Conservation (phyloP, 371 early-diverging fungal species). For the Rhizomucor miehei region DNA sequence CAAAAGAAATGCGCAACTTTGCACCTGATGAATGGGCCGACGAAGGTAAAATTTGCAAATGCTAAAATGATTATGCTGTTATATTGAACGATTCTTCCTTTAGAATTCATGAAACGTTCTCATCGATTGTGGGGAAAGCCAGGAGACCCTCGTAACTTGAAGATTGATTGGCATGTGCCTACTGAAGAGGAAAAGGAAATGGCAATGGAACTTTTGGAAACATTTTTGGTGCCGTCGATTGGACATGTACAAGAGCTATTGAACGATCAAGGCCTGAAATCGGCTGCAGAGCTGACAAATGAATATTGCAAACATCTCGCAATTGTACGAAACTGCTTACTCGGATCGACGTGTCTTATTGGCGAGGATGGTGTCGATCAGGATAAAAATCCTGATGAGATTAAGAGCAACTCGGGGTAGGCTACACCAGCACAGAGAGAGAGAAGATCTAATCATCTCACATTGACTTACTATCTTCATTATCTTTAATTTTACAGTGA, state of each 20-base stretch:
- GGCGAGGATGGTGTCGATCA: constrained; percentile 50
- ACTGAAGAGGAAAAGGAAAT: constrained; percentile 62
- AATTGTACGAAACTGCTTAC: constrained; percentile 51
- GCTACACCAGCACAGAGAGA: too few species aligned
- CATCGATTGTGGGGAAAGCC: constrained; percentile 77
- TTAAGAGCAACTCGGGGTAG: neutral
- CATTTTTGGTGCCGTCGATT: constrained; percentile 46
- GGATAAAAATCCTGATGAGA: constrained; percentile 5
- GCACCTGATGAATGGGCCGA: constrained; percentile 54
- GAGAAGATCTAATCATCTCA: too few species aligned
- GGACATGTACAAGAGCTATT: constrained; percentile 49
- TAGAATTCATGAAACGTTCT: constrained; percentile 54
- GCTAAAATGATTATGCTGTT: neutral
- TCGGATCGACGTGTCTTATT: constrained; percentile 53
- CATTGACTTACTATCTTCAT: too few species aligned
- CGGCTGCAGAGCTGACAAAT: constrained; percentile 39
- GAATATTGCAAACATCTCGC: constrained; percentile 62
- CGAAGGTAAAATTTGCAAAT: constrained; percentile 24
- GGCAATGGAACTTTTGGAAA: constrained; percentile 61
- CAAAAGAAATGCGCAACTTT: constrained; percentile 49
- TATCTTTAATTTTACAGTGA: too few species aligned
- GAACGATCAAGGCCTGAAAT: constrained; percentile 10
- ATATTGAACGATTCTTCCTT: neutral
- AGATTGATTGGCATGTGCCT: constrained; percentile 79
- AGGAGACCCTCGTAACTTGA: constrained; percentile 48